Conservation (phyloP, 805 yeast genomes). For the Spathaspora passalidarum region DNA sequence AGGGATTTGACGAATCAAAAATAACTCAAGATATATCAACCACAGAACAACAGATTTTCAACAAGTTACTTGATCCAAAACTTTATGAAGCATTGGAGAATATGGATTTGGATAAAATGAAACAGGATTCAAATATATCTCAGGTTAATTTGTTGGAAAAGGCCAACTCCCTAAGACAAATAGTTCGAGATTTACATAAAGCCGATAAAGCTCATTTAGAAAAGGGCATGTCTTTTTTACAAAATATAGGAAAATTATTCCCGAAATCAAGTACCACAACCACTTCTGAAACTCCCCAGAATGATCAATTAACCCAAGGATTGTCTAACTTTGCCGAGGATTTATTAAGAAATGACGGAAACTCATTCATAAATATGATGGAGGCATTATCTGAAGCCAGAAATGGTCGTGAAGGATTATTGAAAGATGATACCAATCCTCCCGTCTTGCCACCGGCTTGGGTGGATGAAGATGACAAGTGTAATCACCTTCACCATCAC, state of each 20-base stretch:
- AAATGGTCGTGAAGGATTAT: slow-evolving; percentile 25
- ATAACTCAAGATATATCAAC: slow-evolving; percentile 2
- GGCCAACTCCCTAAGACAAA: slow-evolving; percentile 23
- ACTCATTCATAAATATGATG: slow-evolving; percentile 73
- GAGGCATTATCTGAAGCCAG: slow-evolving; percentile 64
- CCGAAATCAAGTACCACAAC: slow-evolving; percentile 8
- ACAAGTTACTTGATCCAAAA: slow-evolving; percentile 25
- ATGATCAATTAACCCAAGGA: slow-evolving; percentile 22
- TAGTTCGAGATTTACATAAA: slow-evolving; percentile 22
- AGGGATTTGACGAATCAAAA: slow-evolving; percentile 2
- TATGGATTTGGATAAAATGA: slow-evolving; percentile 22
- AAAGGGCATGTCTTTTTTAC: slow-evolving; percentile 21
- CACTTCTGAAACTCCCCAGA: slow-evolving; percentile 9
- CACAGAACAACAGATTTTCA: slow-evolving; percentile 16
- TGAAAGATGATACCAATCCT: slow-evolving; percentile 12
- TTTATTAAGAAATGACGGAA: slow-evolving; percentile 72
- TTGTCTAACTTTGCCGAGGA: slow-evolving; percentile 65
- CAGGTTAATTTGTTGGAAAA: slow-evolving; percentile 23
- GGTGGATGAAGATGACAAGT: slow-evolving; percentile 20
- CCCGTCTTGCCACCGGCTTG: slow-evolving; percentile 10
- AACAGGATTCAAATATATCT: slow-evolving; percentile 11
- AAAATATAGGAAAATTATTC: slow-evolving; percentile 21
- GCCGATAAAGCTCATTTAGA: slow-evolving; percentile 25
- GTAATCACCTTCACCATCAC: slow-evolving; percentile 1
- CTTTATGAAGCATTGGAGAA: slow-evolving; percentile 25